Evolutionary conservation across 345 rosid species (phyloP), one percentile per base, ranked within the genome.

Genomic region (Gossypium thurberi): DNA sequence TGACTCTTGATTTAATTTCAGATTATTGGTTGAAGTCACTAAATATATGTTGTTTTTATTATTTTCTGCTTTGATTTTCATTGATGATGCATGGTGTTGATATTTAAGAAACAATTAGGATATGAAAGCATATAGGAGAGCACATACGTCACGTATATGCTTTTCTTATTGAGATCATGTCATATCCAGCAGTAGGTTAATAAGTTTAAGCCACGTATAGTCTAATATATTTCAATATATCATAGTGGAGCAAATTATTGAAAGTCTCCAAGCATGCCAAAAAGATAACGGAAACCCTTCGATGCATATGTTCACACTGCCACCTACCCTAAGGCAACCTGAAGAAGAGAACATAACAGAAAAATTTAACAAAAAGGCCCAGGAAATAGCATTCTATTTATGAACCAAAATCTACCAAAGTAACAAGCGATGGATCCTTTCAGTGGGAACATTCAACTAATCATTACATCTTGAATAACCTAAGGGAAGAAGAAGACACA

Each of bases 401-500:
- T 33, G 44, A 37, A 62, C 47, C 47, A 37, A 9, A 17, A 37
- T 9, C 25, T 62, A 17, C 10, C 13, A n/a, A 37, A 1, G 23
- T 37, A 62, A 43, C 47, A 17, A 33, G 9, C 10, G 2, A 42
- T 10, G 17, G 21, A 44, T 40, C 21, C 21, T 33, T 7, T 66
- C 15, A 47, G 37, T 47, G 70, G 40, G 70, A 46, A 47, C 52
- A 65, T 46, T 44, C 9, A 13, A 21, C 3, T 65, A 56, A 57
- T 66, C 42, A 66, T 66, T 46, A 66, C 55, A 46, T 46, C 20
- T 66, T 66, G 70, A 66, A 66, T 66, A 66, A 46, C 7, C 33
- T 11, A 8, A 7, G n/a, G 8, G 33, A 65, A 65, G n/a, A 46
- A 46, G 28, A 43, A 42, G 0, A 18, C 70, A 46, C 40, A 14